Conservation (phyloP, 2,329 filamentous ascomycete species). For the Aspergillus sp. region DNA sequence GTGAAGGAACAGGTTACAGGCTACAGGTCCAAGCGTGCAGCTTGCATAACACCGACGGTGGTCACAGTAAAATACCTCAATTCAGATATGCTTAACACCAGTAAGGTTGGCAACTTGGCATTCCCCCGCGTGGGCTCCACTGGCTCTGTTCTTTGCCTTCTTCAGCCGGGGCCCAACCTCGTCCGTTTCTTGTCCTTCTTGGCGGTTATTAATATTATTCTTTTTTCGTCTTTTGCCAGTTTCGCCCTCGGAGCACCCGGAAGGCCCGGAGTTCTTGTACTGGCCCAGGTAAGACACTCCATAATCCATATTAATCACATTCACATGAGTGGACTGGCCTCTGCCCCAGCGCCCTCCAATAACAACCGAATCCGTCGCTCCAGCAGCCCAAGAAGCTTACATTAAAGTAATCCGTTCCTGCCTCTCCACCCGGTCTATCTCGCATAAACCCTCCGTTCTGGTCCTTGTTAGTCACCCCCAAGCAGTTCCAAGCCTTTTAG, state of each 20-base stretch:
- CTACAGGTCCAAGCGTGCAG: background rate
- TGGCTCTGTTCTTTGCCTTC: background rate
- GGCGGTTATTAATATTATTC: too few relatives aligned
- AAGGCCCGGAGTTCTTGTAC: too few relatives aligned
- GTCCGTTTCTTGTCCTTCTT: too few relatives aligned
- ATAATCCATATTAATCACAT: too few relatives aligned
- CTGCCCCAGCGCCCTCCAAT: background rate
- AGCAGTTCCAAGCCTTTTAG: background rate
- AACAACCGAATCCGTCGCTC: background rate
- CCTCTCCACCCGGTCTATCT: conserved; percentile 3
- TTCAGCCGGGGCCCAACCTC: too few relatives aligned
- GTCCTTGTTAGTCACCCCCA: background rate
- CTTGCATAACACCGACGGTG: too few relatives aligned
- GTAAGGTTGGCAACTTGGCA: conserved; percentile 37
- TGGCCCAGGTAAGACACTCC: too few relatives aligned
- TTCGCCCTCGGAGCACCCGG: too few relatives aligned
- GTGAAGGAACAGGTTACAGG: background rate
- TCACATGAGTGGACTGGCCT: too few relatives aligned
- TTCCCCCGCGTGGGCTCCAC: conserved; percentile 22
- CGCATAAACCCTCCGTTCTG: conserved; percentile 2
- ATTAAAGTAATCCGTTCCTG: conserved; percentile 12
- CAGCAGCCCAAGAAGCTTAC: background rate
- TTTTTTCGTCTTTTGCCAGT: too few relatives aligned
- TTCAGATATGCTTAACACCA: conserved; percentile 37
- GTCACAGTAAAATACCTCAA: background rate